A percentile compares a stretch with the other conserved stretches of the same genome.
phyloP scores from a whole-genome alignment of 345 rosid genomes.

The Clarkia xantiana region DNA sequence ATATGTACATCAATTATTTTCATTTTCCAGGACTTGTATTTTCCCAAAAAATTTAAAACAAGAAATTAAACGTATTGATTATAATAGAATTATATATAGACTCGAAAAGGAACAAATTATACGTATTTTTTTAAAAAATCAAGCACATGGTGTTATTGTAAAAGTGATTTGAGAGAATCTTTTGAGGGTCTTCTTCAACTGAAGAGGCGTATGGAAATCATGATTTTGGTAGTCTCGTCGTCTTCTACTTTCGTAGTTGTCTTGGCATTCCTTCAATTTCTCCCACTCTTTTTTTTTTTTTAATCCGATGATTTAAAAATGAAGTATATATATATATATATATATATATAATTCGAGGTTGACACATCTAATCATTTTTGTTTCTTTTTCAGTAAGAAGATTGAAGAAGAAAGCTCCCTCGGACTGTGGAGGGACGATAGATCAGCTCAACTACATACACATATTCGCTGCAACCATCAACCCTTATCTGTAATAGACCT shows the following conservation, averaged over 20 bases:
- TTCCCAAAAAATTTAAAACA: too few relatives aligned
- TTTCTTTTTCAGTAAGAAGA: constrained; percentile 1
- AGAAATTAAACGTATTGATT: too few relatives aligned
- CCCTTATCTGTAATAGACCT: neutral
- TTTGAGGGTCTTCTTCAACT: constrained; percentile 9
- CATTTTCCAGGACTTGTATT: too few relatives aligned
- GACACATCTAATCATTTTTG: neutral
- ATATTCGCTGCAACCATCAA: constrained; percentile 42
- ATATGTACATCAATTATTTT: too few relatives aligned
- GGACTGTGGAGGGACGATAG: constrained; percentile 17
- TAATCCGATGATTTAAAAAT: neutral
- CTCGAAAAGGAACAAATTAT: neutral
- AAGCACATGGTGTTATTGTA: constrained; percentile 15
- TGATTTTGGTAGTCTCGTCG: neutral
- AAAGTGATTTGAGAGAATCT: constrained; percentile 27
- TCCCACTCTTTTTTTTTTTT: neutral
- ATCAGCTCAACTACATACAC: constrained; percentile 37
- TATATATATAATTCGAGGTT: too few relatives aligned
- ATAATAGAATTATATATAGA: neutral
- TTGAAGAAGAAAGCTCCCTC: neutral
- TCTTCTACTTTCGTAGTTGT: neutral
- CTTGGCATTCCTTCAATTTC: neutral
- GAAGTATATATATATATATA: neutral
- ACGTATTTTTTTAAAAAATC: too few relatives aligned
- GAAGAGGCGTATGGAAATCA: constrained; percentile 6